Conservation (phyloP, 2,329 filamentous ascomycete genomes). For the Colletotrichum cordylinicola region DNA sequence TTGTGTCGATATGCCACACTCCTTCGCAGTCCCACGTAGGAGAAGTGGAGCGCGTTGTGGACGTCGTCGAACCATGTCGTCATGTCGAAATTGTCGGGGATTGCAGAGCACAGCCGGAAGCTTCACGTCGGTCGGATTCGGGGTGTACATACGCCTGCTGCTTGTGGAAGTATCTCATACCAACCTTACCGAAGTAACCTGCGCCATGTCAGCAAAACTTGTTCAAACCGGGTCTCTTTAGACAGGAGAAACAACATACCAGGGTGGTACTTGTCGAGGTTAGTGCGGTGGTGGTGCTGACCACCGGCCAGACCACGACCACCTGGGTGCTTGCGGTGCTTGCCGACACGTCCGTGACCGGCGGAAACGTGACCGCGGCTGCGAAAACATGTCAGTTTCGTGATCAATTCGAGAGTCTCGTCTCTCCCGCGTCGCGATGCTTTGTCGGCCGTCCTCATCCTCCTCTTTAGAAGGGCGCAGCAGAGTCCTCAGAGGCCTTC, state of each 20-base stretch:
- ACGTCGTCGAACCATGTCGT: background rate
- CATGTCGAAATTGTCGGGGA: background rate
- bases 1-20: background rate
- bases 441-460: background rate
- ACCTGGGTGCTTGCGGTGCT: conserved; percentile 93
- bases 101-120: conserved; percentile 1
- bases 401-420: background rate
- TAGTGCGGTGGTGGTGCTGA: conserved; percentile 98
- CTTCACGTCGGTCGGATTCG: background rate
- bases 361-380: conserved; percentile 97
- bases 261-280: conserved; percentile 77
- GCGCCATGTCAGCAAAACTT: conserved; percentile 78
- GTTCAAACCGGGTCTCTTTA: background rate
- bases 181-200: conserved; percentile 99
- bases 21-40: too few species aligned
- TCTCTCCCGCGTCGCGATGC: conserved; percentile 3
- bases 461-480: background rate
- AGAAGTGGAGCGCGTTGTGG: background rate
- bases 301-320: conserved; percentile 93
- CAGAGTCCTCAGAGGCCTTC: background rate
- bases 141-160: conserved; percentile 64
- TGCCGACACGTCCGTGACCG: conserved; percentile 98
- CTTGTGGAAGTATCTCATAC: conserved; percentile 97
- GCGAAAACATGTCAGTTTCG: conserved; percentile 30
- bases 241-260: background rate